Percentiles rank a stretch among this genome's conserved stretches.
These are phyloP conservation scores for Zymoseptoria pseudotritici DNA, from an alignment of 2,329 filamentous ascomycete species.

Conservation along the genomic window DNA sequence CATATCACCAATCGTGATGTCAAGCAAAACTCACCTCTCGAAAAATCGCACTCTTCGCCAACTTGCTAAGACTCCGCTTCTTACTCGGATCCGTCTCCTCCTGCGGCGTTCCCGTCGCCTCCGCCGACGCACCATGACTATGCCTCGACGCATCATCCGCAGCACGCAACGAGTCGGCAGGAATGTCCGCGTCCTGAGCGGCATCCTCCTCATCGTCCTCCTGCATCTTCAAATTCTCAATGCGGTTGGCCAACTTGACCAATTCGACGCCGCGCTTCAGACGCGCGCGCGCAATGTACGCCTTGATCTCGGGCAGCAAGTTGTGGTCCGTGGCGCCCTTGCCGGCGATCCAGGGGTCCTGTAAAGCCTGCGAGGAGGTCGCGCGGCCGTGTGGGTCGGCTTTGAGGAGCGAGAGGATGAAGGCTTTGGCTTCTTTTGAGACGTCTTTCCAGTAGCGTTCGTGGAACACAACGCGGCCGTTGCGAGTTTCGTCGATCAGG, in stretches of 20 bases:
- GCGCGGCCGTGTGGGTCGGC: constrained; percentile 69
- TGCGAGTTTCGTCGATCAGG: constrained; percentile 87
- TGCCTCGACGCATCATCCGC: constrained; percentile 36
- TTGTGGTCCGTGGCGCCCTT: constrained; percentile 91
- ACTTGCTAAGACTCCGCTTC: constrained; percentile 50
- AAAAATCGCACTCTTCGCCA: constrained; percentile 71
- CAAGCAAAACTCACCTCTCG: constrained; percentile 57
- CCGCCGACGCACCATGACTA: constrained; percentile 2
- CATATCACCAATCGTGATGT: neutral
- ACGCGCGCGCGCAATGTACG: constrained; percentile 84
- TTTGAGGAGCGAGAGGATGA: constrained; percentile 75
- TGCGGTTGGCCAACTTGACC: constrained; percentile 91
- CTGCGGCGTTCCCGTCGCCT: constrained; percentile 19
- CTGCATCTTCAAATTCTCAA: constrained; percentile 87
- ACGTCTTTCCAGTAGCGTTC: constrained; percentile 98
- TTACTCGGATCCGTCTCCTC: constrained; percentile 24
- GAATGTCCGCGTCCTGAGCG: constrained; percentile 51
- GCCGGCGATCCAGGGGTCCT: constrained; percentile 69
- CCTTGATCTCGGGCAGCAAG: constrained; percentile 91
- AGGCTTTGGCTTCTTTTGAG: constrained; percentile 88
- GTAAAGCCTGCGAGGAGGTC: constrained; percentile 47
- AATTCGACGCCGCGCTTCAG: constrained; percentile 91
- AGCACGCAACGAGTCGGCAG: constrained; percentile 54
- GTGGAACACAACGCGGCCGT: constrained; percentile 81
- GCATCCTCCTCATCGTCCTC: constrained; percentile 76